Evolutionary conservation across 768 basidiomycete species (phyloP), one percentile per base, ranked within the genome.

Genomic region (Dictyophora rubrovolvata): DNA sequence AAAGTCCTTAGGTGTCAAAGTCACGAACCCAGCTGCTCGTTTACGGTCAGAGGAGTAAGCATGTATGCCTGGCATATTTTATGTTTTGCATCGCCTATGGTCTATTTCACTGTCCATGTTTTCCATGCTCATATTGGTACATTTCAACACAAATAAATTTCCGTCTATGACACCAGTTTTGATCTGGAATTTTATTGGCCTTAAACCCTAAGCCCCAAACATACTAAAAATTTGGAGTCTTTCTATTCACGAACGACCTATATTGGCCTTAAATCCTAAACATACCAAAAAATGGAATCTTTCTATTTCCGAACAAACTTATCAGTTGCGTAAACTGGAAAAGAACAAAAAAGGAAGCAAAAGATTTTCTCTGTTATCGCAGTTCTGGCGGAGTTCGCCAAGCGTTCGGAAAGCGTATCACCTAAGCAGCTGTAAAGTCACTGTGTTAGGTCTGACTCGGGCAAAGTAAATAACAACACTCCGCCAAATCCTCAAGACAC

Each of bases 1-100:
- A 60, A 91, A 88, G 74, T 87, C 76, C 47, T 75, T 94, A 65
- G 86, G 87, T 60, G 79, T 98, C 74, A 97, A 94, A 77, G 88
- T 98, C 69, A 94, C 90, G 56, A 98, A 98, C 80, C 71, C 92
- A 56, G 83, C 85, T 62, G 95, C 88, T 66, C 89, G 90, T 71
- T 81, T 97, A 75, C 86, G 93, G 78, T 87, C 92, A 71, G 94
- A 97, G 79, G 94, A 98, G 77, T 77, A 71, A 68, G 70, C 42
- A 9, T 28, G 28, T n/a, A 42, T 42, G 42, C 5, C 42, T 42
- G n/a, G n/a, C n/a, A 42, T 42, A 42, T 42, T 42, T 42, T 42
- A 14, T 42, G n/a, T 42, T 28, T 42, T n/a, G 42, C 42, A 42
- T 42, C 42, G 42, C 42, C 28, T 28, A 28, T 28, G 28, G 28